A percentile compares a stretch with the other conserved stretches of the same genome.
Evolutionary conservation across 345 rosid species (phyloP).

Genomic region (Carallia brachiata): DNA sequence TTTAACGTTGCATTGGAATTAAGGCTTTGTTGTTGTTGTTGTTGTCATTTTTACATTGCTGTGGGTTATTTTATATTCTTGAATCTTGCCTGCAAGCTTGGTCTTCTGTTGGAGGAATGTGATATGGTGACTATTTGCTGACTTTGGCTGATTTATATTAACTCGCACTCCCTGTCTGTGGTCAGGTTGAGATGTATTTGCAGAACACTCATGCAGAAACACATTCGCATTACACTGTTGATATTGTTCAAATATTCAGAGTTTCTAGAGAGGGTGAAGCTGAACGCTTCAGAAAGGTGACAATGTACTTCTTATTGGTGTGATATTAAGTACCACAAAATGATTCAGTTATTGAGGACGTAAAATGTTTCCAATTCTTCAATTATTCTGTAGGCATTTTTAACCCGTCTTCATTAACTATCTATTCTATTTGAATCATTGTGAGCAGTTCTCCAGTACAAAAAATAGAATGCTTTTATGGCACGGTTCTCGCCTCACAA

Average conservation of each 20-base stretch:
- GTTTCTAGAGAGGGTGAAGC: constrained; percentile 60
- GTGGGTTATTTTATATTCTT: constrained; percentile 1
- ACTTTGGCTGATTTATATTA: background rate
- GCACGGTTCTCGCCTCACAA: constrained; percentile 95
- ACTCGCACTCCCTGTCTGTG: constrained; percentile 14
- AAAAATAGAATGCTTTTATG: constrained; percentile 82
- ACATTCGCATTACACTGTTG: constrained; percentile 66
- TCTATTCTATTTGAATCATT: constrained; percentile 12
- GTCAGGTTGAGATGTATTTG: constrained; percentile 66
- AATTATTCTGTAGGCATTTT: background rate
- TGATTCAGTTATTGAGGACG: too few relatives aligned
- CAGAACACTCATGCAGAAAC: constrained; percentile 86
- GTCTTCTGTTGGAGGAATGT: too few relatives aligned
- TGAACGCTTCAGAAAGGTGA: constrained; percentile 62
- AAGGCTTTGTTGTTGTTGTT: too few relatives aligned
- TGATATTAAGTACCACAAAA: too few relatives aligned
- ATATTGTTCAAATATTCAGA: constrained; percentile 65
- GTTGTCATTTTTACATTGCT: background rate
- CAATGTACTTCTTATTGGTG: background rate
- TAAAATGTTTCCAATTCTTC: background rate
- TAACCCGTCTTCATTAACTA: background rate
- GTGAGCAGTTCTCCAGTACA: constrained; percentile 51
- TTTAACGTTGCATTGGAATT: background rate
- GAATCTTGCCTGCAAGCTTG: too few relatives aligned
- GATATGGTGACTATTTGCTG: too few relatives aligned